Conservation (phyloP, 2,329 filamentous ascomycete species). For the Thielaviopsis musarum region DNA sequence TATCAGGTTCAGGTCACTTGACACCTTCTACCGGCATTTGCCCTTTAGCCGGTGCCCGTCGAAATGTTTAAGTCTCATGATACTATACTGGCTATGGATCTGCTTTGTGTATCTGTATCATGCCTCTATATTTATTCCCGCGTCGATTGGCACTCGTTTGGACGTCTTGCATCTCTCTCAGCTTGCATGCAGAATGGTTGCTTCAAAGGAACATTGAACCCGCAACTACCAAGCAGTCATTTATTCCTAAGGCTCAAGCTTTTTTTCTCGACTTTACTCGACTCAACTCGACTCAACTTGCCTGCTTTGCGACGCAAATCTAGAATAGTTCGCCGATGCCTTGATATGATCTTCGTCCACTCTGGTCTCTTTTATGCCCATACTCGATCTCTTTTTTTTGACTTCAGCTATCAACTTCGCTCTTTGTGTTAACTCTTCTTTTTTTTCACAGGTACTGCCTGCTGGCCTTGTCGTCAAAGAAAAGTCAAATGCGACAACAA, state of each 20-base stretch:
- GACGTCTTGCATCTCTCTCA: background rate
- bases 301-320: background rate
- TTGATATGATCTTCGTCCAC: background rate
- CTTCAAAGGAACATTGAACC: background rate
- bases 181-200: background rate
- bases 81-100: background rate
- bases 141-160: background rate
- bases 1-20: background rate
- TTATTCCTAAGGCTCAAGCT: background rate
- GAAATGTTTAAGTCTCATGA: background rate
- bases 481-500: conserved; percentile 57
- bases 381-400: background rate
- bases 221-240: background rate
- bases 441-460: conserved; percentile 35
- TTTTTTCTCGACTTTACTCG: background rate
- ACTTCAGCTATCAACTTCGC: background rate
- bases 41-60: too few relatives aligned
- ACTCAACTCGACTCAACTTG: background rate
- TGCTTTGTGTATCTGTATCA: too few relatives aligned
- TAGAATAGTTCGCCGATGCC: background rate
- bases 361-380: background rate
- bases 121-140: background rate
- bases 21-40: background rate
- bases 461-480: conserved; percentile 50
- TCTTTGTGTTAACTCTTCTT: background rate